A percentile compares a stretch with the other conserved stretches of the same genome.
Conservation (phyloP, 129 eudicot species). For the Scalesia atractyloides region DNA sequence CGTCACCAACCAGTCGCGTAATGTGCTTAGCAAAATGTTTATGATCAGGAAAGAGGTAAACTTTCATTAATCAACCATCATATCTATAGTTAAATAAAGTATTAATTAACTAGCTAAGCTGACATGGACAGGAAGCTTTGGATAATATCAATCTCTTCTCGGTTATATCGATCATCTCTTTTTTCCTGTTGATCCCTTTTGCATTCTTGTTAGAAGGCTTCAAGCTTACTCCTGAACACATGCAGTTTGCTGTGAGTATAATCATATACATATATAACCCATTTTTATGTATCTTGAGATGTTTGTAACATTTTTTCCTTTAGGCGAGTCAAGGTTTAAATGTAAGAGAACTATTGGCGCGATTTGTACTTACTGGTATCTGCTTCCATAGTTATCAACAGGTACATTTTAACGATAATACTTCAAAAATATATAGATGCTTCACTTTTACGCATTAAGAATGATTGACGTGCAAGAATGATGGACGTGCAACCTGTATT, state of each 20-base stretch:
- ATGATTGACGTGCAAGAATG: too few relatives aligned
- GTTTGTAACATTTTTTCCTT: conserved; percentile 2
- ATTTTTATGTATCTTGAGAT: not conserved
- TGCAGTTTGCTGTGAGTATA: conserved; percentile 68
- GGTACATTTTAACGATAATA: conserved; percentile 36
- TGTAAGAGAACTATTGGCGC: conserved; percentile 57
- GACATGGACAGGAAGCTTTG: conserved; percentile 63
- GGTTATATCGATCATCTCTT: conserved; percentile 59
- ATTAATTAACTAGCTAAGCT: not conserved
- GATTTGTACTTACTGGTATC: conserved; percentile 65
- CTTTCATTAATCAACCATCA: not conserved
- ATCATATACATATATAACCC: not conserved
- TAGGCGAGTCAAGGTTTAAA: conserved; percentile 74
- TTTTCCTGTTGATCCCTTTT: conserved; percentile 58
- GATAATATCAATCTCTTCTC: conserved; percentile 95
- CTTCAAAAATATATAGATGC: not conserved
- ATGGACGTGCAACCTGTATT: not conserved
- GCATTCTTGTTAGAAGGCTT: conserved; percentile 68
- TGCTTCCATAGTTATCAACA: conserved; percentile 97
- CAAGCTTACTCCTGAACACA: conserved; percentile 72
- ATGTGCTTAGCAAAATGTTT: conserved; percentile 81
- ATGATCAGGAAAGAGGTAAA: conserved; percentile 76
- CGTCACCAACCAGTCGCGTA: conserved; percentile 86
- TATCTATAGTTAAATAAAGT: not conserved
- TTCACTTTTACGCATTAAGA: not conserved